Percentiles rank a stretch among this genome's conserved stretches.
Conservation (phyloP, 345 rosid species). For the Arabis alpina region DNA sequence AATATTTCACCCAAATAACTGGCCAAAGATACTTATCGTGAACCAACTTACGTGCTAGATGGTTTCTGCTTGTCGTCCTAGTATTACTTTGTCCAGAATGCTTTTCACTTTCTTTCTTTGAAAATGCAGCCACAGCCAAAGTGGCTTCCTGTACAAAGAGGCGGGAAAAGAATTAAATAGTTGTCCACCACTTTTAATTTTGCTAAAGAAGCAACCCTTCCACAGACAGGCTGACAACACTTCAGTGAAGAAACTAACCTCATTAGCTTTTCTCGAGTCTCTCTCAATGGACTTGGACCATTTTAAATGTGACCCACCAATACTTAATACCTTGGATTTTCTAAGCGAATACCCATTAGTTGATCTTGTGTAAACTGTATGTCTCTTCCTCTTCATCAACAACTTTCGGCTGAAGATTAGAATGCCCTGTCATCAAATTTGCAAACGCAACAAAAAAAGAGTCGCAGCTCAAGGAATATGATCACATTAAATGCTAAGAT, state of each 20-base stretch:
- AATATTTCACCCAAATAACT: constrained; percentile 32
- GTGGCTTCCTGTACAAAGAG: constrained; percentile 75
- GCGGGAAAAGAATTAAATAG: background rate
- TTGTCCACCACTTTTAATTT: constrained; percentile 20
- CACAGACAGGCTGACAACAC: constrained; percentile 8
- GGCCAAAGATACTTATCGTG: constrained; percentile 32
- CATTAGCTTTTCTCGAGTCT: constrained; percentile 79
- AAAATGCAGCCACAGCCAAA: constrained; percentile 80
- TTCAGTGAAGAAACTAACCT: constrained; percentile 57
- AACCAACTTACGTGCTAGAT: constrained; percentile 55
- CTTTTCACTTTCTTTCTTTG: constrained; percentile 70
- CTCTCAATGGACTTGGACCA: constrained; percentile 96
- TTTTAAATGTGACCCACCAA: constrained; percentile 88
- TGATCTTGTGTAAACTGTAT: constrained; percentile 83
- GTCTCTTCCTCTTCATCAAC: constrained; percentile 71
- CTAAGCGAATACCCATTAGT: constrained; percentile 81
- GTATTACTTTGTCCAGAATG: constrained; percentile 43
- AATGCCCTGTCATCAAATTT: constrained; percentile 31
- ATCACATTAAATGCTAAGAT: constrained; percentile 35
- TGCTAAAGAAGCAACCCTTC: constrained; percentile 13
- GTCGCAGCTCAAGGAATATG: constrained; percentile 37
- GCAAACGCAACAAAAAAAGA: constrained; percentile 31
- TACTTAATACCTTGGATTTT: constrained; percentile 86
- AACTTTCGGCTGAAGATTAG: constrained; percentile 63
- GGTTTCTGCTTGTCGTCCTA: constrained; percentile 50